A percentile compares a stretch with the other conserved stretches of the same genome.
phyloP scores from a whole-genome alignment of 2,329 filamentous ascomycete genomes.

The Neofusicoccum kwambonambiense region DNA sequence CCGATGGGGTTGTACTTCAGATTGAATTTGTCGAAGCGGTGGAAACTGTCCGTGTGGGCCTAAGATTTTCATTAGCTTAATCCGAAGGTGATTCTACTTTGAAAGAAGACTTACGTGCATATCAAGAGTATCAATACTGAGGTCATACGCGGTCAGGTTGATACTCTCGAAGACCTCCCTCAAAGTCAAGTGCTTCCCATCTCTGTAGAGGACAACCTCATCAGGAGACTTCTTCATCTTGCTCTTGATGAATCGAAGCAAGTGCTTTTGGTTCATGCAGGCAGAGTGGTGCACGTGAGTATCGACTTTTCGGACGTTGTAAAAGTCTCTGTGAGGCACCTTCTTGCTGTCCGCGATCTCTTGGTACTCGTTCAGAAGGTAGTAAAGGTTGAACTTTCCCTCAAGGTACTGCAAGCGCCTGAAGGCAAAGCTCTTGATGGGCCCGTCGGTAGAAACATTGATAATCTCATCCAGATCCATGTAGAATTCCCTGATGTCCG shows the following conservation, averaged over 20 bases:
- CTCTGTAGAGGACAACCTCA: slow-evolving; percentile 87
- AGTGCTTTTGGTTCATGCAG: slow-evolving; percentile 99
- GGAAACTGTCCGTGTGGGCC: slow-evolving; percentile 96
- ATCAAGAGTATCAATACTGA: slow-evolving; percentile 96
- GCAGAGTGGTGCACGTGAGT: slow-evolving; percentile 99
- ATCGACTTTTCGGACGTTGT: slow-evolving; percentile 97
- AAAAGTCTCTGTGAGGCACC: slow-evolving; percentile 96
- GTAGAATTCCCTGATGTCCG: slow-evolving; percentile 91
- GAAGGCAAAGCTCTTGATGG: slow-evolving; percentile 96
- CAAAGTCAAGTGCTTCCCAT: slow-evolving; percentile 87
- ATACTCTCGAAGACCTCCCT: slow-evolving; percentile 96
- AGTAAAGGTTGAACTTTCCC: slow-evolving; percentile 94
- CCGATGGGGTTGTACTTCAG: slow-evolving; percentile 98
- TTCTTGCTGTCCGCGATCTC: slow-evolving; percentile 98
- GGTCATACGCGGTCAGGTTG: slow-evolving; percentile 92
- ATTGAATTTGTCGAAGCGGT: slow-evolving; percentile 99
- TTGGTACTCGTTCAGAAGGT: slow-evolving; percentile 92
- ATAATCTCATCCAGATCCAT: slow-evolving; percentile 87
- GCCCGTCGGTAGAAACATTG: slow-evolving; percentile 89
- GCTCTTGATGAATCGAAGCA: slow-evolving; percentile 97
- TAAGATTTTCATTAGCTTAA: slow-evolving; percentile 31
- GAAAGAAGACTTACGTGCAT: slow-evolving; percentile 75
- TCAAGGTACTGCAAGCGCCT: slow-evolving; percentile 92
- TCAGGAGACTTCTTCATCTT: slow-evolving; percentile 99
- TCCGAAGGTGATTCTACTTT: too few relatives aligned